A percentile compares a stretch with the other conserved stretches of the same genome.
These are phyloP conservation scores for Aspergillus neotritici DNA, from an alignment of 2,329 filamentous ascomycete species.

Conservation along the genomic window DNA sequence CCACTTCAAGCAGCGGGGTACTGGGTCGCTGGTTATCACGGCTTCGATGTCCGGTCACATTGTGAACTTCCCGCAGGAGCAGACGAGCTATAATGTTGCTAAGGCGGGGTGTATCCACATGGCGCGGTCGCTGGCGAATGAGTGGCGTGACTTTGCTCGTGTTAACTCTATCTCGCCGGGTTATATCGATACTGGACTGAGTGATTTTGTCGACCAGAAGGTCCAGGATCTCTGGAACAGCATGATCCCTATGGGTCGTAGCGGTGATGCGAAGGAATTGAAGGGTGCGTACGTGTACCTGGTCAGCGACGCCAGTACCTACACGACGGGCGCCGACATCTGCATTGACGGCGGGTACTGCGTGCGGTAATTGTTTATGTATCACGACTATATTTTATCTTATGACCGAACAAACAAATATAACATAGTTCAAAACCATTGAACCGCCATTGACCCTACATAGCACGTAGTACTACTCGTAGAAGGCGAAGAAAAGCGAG, in stretches of 20 bases:
- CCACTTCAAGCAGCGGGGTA: slow-evolving; percentile 64
- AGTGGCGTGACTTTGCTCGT: slow-evolving; percentile 64
- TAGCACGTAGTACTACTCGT: neutral
- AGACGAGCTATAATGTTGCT: slow-evolving; percentile 60
- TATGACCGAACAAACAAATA: neutral
- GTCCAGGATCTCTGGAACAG: slow-evolving; percentile 53
- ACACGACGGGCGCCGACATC: slow-evolving; percentile 46
- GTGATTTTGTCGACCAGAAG: slow-evolving; percentile 58
- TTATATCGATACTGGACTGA: slow-evolving; percentile 63
- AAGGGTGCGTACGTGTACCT: slow-evolving; percentile 55
- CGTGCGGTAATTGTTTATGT: slow-evolving; percentile 29
- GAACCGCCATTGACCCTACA: neutral
- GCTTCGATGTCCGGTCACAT: slow-evolving; percentile 57
- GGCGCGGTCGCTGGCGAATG: slow-evolving; percentile 59
- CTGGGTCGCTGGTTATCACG: slow-evolving; percentile 61
- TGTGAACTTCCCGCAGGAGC: slow-evolving; percentile 57
- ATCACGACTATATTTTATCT: slow-evolving; percentile 9
- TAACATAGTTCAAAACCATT: neutral
- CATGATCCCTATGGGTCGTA: slow-evolving; percentile 57
- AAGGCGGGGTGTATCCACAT: slow-evolving; percentile 64
- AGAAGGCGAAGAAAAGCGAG: neutral
- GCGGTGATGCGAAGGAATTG: slow-evolving; percentile 60
- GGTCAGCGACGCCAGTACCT: slow-evolving; percentile 44
- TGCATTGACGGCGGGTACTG: slow-evolving; percentile 48
- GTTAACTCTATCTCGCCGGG: slow-evolving; percentile 64